phyloP scores from a whole-genome alignment of 2,329 filamentous ascomycete species.

The Xylaria sp. region DNA sequence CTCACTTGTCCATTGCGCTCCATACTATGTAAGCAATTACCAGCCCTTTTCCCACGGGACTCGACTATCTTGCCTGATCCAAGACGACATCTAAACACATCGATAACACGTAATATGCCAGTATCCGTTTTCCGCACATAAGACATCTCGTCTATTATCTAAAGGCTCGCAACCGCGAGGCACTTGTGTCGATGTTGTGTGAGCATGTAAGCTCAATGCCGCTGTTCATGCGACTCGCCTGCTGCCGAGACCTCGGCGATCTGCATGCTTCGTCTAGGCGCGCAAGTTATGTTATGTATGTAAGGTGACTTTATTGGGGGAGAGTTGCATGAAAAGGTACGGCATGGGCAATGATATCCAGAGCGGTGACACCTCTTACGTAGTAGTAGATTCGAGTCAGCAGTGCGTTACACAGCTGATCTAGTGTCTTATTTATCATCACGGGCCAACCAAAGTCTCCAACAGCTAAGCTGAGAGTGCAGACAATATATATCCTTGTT shows the following conservation, averaged over 20 bases:
- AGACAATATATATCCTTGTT: not conserved
- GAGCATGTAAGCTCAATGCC: constrained; percentile 9
- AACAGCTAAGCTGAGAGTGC: not conserved
- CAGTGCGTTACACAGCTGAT: not conserved
- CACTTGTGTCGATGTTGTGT: constrained; percentile 17
- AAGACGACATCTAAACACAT: not conserved
- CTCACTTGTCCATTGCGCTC: constrained; percentile 19
- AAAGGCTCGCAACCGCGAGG: not conserved
- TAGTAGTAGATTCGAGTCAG: not conserved
- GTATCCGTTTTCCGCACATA: constrained; percentile 6
- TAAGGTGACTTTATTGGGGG: not conserved
- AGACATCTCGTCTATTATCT: not conserved
- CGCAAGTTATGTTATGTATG: not conserved
- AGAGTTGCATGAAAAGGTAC: not conserved
- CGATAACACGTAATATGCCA: constrained; percentile 15
- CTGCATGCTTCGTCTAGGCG: constrained; percentile 16
- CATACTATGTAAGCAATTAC: no score
- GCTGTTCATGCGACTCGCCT: constrained; percentile 1
- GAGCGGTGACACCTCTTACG: not conserved
- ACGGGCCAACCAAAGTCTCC: not conserved
- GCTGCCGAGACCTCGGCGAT: constrained; percentile 23
- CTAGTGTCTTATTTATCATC: not conserved
- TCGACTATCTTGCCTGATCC: constrained; percentile 1
- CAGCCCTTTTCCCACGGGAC: not conserved
- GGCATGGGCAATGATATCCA: not conserved